A percentile compares a stretch with the other conserved stretches of the same genome.
phyloP scores from a whole-genome alignment of 1,139 yeast genomes.

The Yamadazyma mexicana region DNA sequence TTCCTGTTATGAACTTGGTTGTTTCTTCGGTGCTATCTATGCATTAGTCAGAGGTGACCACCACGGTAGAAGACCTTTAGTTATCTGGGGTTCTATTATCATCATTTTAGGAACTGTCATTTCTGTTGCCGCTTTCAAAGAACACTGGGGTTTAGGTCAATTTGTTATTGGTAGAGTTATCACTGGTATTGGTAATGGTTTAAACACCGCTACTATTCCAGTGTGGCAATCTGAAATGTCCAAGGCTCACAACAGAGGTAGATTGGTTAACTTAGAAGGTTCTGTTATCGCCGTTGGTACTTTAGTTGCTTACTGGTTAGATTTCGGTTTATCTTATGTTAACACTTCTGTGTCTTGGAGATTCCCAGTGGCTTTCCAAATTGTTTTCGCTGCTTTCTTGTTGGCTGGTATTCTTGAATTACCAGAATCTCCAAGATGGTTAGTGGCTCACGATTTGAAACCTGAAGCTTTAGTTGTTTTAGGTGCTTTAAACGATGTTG shows the following conservation, averaged over 20 bases:
- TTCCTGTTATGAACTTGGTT: slow-evolving; percentile 72
- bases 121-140: slow-evolving; percentile 52
- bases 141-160: slow-evolving; percentile 50
- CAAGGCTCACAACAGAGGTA: slow-evolving; percentile 39
- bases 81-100: slow-evolving; percentile 38
- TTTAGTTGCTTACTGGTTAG: slow-evolving; percentile 33
- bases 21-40: slow-evolving; percentile 65
- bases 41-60: slow-evolving; percentile 39
- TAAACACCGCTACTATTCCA: slow-evolving; percentile 40
- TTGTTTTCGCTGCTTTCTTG: slow-evolving; percentile 20
- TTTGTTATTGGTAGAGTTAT: slow-evolving; percentile 48
- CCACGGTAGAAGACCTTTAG: slow-evolving; percentile 46
- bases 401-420: slow-evolving; percentile 18
- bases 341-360: slow-evolving; percentile 32
- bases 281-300: slow-evolving; percentile 57
- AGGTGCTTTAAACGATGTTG: slow-evolving; percentile 35
- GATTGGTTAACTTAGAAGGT: slow-evolving; percentile 67
- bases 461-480: slow-evolving; percentile 47
- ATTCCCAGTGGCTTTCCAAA: slow-evolving; percentile 27
- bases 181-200: slow-evolving; percentile 43
- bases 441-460: slow-evolving; percentile 50
- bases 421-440: slow-evolving; percentile 30
- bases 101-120: slow-evolving; percentile 46
- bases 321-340: slow-evolving; percentile 64
- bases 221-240: slow-evolving; percentile 39